A percentile compares a stretch with the other conserved stretches of the same genome.
Evolutionary conservation across 2,329 filamentous ascomycete genomes (phyloP).

Genomic region (Claviceps sp.): DNA sequence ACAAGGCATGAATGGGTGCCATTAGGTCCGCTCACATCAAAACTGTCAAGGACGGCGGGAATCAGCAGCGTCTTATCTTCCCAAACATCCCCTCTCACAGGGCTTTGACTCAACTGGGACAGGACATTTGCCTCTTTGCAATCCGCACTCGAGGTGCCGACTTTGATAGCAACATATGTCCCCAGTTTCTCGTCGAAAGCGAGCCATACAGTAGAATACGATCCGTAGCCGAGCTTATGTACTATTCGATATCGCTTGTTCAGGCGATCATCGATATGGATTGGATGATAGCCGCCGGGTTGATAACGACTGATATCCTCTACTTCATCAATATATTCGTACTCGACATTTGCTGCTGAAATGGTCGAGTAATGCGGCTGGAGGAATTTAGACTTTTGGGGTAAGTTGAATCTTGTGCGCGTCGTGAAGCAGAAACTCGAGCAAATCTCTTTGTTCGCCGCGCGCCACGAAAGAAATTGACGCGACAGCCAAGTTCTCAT

Average conservation of each 20-base stretch:
- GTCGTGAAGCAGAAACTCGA: too few relatives aligned
- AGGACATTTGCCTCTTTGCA: slow-evolving; percentile 12
- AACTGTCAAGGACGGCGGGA: slow-evolving; percentile 4
- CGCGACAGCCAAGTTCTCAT: too few relatives aligned
- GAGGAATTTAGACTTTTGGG: too few relatives aligned
- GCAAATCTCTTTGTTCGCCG: too few relatives aligned
- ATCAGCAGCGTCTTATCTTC: slow-evolving; percentile 12
- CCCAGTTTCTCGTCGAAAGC: not conserved
- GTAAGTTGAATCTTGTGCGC: too few relatives aligned
- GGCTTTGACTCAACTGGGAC: not conserved
- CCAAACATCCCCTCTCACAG: slow-evolving; percentile 7
- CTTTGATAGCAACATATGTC: slow-evolving; percentile 15
- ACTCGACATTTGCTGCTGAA: too few relatives aligned
- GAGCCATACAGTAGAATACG: not conserved
- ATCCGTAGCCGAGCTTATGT: not conserved
- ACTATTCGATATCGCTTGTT: not conserved
- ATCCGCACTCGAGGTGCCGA: slow-evolving; percentile 12
- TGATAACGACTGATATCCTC: too few relatives aligned
- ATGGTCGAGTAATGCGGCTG: too few relatives aligned
- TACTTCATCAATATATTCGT: too few relatives aligned
- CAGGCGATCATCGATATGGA: too few relatives aligned
- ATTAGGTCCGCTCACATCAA: slow-evolving; percentile 6
- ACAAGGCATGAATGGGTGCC: slow-evolving; percentile 16
- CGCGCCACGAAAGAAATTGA: too few relatives aligned
- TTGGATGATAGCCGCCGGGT: too few relatives aligned